phyloP scores from a whole-genome alignment of 1,139 yeast species.

The Yamadazyma aaseri region DNA sequence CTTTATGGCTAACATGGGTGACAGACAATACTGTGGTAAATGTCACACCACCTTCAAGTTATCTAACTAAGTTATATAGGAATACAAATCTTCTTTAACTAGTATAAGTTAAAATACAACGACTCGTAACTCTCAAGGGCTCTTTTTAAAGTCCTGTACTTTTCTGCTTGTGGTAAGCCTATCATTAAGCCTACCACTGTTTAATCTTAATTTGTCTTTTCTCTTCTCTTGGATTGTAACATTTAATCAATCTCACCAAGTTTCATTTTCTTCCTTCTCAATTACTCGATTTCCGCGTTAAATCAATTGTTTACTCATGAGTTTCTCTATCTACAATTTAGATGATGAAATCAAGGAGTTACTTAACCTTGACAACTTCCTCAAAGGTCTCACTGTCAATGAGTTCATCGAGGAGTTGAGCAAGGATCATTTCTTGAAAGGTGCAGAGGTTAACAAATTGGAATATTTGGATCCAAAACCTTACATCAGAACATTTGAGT shows the following conservation, averaged over 20 bases:
- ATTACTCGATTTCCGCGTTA: not conserved
- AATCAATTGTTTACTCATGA: constrained; percentile 22
- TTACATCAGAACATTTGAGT: constrained; percentile 88
- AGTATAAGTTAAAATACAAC: no score
- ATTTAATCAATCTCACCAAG: no score
- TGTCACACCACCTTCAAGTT: constrained; percentile 92
- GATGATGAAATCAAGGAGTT: constrained; percentile 72
- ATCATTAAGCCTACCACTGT: no score
- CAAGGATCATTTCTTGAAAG: constrained; percentile 60
- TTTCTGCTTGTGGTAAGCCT: no score
- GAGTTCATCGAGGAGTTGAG: constrained; percentile 84
- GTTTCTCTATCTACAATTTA: constrained; percentile 50
- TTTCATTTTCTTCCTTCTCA: no score
- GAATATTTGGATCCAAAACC: constrained; percentile 86
- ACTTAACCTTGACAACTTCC: constrained; percentile 69
- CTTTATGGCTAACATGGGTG: constrained; percentile 99
- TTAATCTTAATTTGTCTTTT: no score
- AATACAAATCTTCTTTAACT: constrained; percentile 1
- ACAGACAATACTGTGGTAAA: constrained; percentile 99
- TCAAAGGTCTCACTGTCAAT: constrained; percentile 66
- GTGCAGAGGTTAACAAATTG: constrained; percentile 53
- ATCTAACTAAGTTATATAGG: constrained; percentile 30
- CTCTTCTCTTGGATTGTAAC: no score
- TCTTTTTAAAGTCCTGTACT: not conserved
- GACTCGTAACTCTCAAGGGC: no score